Base-by-base conservation (phyloP, 805 yeast genomes). In the Teunomyces gatunensis region DNA sequence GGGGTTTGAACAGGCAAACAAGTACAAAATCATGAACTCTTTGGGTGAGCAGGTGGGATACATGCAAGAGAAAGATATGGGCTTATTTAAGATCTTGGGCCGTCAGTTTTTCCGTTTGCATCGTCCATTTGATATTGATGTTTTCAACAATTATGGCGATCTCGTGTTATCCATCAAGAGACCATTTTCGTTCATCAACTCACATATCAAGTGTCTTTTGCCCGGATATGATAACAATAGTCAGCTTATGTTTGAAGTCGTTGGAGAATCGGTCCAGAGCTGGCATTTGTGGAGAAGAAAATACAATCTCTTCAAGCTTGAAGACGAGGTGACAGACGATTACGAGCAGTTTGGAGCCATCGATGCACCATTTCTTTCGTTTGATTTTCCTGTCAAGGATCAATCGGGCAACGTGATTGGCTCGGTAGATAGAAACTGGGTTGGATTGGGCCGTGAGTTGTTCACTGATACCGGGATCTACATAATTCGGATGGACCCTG, bases 381-480 rank as follows among this genome's bases (percentile, higher is more conserved):
- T 90, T 74, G 88, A 86, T 47, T 94, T 94, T 65, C 91, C 95
- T 0, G 86, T 89, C 2, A 59, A 56, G 30, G 81, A 89, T 61
- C 83, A 74, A 34, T 45, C 70, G 0, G 84, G 83, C 0, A 68
- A 74, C 12, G 79, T 87, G 0, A 68, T 86, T 47, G 96, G 86
- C 0, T 74, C 87, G 1, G 92, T 94, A 1, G 94, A 89, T 64
- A 78, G 98, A 57, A 90, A 90, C 65, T 94, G 96, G 94, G 96
- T 87, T 5, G 99, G 99, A 0, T 69, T 94, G 36, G 96, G 95
- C 2, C 78, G 97, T 58, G 99, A 94, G 62, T 67, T 91, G 58
- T 85, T 92, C 60, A 91, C 98, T 0, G 98, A 94, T 65, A 87
- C 97, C 0, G 98, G 98, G 52, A 91, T 89, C 1, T 92, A 94